Evolutionary conservation across 495 filamentous ascomycete genomes (phyloP).

Genomic region (Oidiodendron maius): DNA sequence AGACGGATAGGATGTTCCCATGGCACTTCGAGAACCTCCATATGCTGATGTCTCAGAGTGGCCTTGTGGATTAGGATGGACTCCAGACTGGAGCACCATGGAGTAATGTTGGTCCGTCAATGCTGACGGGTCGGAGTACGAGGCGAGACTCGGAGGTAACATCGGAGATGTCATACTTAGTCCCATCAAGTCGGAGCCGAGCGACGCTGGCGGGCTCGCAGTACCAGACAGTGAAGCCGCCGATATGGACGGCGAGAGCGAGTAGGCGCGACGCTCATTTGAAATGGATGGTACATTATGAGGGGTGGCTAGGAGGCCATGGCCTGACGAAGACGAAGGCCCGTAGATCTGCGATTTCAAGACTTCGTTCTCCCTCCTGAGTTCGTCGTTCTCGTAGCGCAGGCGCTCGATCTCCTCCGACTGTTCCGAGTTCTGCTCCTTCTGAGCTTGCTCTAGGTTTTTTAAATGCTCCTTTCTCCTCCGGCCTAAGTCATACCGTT

Average conservation of each 20-base stretch:
- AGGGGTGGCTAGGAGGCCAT: slow-evolving; percentile 11
- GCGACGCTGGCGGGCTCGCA: slow-evolving; percentile 18
- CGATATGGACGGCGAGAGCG: slow-evolving; percentile 22
- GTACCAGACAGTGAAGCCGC: slow-evolving; percentile 20
- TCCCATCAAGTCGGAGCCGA: slow-evolving; percentile 25
- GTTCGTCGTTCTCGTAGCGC: slow-evolving; percentile 25
- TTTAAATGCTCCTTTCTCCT: slow-evolving; percentile 33
- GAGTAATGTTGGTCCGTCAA: slow-evolving; percentile 24
- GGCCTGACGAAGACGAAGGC: slow-evolving; percentile 15
- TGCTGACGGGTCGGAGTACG: slow-evolving; percentile 18
- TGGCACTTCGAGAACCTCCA: slow-evolving; percentile 23
- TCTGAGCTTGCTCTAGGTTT: slow-evolving; percentile 29
- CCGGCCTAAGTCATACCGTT: slow-evolving; percentile 20
- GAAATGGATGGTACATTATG: slow-evolving; percentile 8
- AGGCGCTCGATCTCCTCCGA: slow-evolving; percentile 31
- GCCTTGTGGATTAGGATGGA: slow-evolving; percentile 26
- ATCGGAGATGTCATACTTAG: slow-evolving; percentile 25
- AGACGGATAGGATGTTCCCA: slow-evolving; percentile 26
- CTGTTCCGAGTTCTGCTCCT: slow-evolving; percentile 28
- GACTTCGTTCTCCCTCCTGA: slow-evolving; percentile 28
- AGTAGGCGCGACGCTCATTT: slow-evolving; percentile 19
- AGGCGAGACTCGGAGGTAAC: slow-evolving; percentile 17
- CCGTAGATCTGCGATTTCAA: slow-evolving; percentile 24
- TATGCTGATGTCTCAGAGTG: slow-evolving; percentile 28
- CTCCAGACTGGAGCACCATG: slow-evolving; percentile 26